Percentiles rank a stretch among this genome's conserved stretches.
Conservation (phyloP, 129 eudicot species). For the Calendula officinalis region DNA sequence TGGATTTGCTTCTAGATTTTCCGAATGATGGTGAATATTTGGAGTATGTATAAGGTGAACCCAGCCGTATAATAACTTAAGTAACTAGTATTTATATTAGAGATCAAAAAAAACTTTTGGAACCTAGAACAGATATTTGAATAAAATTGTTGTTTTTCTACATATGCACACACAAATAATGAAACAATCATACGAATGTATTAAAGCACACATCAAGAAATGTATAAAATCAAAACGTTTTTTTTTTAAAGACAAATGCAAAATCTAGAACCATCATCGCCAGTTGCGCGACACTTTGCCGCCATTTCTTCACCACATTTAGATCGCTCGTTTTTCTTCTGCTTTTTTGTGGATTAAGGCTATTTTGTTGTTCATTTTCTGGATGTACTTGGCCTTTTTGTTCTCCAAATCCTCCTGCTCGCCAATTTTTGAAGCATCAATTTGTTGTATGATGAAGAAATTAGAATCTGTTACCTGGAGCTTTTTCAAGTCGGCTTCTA, state of each 20-base stretch:
- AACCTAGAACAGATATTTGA: too few relatives aligned
- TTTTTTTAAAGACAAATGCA: conserved; percentile 1
- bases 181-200: conserved; percentile 38
- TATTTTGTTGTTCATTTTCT: conserved; percentile 78
- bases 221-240: conserved; percentile 23
- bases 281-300: conserved; percentile 76
- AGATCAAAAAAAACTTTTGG: too few relatives aligned
- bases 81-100: conserved; percentile 7
- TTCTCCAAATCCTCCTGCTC: conserved; percentile 78
- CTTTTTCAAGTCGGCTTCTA: conserved; percentile 72
- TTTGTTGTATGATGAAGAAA: too few relatives aligned
- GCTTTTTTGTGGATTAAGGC: conserved; percentile 65
- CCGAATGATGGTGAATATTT: conserved; percentile 47
- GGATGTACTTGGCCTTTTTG: conserved; percentile 70
- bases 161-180: conserved; percentile 56
- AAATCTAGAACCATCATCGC: conserved; percentile 76
- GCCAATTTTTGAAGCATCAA: conserved; percentile 15
- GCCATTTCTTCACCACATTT: conserved; percentile 81
- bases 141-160: too few relatives aligned
- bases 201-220: conserved; percentile 50
- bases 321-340: conserved; percentile 65
- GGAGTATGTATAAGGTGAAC: conserved; percentile 43
- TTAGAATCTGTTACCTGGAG: conserved; percentile 52
- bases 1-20: conserved; percentile 60
- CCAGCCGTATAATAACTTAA: conserved; percentile 21